Evolutionary conservation across 192 early-diverging fungal species (phyloP).

Genomic region (Coemansia sp.): DNA sequence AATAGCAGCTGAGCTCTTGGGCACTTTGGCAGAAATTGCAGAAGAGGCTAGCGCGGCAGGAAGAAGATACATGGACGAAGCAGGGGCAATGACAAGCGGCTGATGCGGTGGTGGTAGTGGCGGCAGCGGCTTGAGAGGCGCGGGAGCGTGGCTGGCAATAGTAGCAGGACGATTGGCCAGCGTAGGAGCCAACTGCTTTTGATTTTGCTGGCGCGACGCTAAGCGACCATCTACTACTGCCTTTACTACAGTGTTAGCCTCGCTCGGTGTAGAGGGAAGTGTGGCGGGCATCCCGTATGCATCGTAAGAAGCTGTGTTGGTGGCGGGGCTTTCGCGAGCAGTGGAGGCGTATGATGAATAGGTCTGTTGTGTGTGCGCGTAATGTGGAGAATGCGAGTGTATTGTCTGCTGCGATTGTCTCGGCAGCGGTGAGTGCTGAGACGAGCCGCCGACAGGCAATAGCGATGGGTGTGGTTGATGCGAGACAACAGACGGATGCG

Average conservation of each 20-base stretch:
- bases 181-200: slow-evolving; percentile 1
- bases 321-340: slow-evolving; percentile 8
- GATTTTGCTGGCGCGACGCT: neutral
- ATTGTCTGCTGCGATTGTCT: slow-evolving; percentile 6
- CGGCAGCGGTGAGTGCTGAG: slow-evolving; percentile 6
- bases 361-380: neutral
- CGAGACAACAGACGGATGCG: neutral
- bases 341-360: slow-evolving; percentile 5
- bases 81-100: neutral
- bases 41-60: neutral
- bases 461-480: neutral
- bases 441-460: neutral
- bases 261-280: neutral
- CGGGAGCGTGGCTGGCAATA: slow-evolving; percentile 8
- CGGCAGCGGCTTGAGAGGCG: neutral
- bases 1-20: slow-evolving; percentile 1
- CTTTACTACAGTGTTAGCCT: neutral
- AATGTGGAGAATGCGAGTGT: slow-evolving; percentile 4
- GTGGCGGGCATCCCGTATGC: slow-evolving; percentile 6
- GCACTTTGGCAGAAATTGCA: neutral
- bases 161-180: neutral
- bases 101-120: neutral
- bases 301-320: slow-evolving; percentile 12
- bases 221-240: slow-evolving; percentile 1
- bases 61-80: neutral